Percentiles rank a stretch among this genome's conserved stretches.
Evolutionary conservation across 2,329 filamentous ascomycete species (phyloP).

Genomic region (Rhynchosporium secalis): DNA sequence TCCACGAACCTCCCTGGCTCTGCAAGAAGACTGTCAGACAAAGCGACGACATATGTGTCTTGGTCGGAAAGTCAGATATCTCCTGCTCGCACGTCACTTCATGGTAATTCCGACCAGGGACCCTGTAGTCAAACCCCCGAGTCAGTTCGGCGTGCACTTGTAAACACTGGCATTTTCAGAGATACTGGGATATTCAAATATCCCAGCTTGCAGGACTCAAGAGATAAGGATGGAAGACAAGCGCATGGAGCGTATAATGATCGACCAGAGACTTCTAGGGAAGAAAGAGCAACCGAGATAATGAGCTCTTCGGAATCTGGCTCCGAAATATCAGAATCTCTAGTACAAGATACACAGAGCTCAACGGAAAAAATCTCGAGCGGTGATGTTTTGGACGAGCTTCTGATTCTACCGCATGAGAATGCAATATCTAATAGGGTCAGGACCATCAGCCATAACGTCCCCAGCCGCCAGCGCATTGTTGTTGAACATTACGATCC

Average conservation of each 20-base stretch:
- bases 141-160: conserved; percentile 29
- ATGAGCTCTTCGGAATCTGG: neutral
- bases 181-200: conserved; percentile 31
- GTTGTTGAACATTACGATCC: conserved; percentile 27
- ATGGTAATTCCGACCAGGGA: conserved; percentile 2
- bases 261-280: neutral
- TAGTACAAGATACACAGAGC: neutral
- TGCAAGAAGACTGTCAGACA: conserved; percentile 14
- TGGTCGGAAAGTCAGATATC: conserved; percentile 34
- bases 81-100: conserved; percentile 1
- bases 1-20: neutral
- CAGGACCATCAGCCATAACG: neutral
- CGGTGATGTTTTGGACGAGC: neutral
- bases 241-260: neutral
- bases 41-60: conserved; percentile 29
- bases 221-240: neutral
- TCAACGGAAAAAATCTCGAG: too few species aligned
- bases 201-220: neutral
- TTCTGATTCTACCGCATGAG: neutral
- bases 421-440: neutral
- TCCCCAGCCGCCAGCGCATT: neutral
- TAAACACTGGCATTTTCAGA: conserved; percentile 34
- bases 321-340: neutral
- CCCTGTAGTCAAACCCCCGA: conserved; percentile 31
- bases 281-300: neutral